Conservation (phyloP, 2,329 filamentous ascomycete species). For the Monilinia vaccinii-corymbosi region DNA sequence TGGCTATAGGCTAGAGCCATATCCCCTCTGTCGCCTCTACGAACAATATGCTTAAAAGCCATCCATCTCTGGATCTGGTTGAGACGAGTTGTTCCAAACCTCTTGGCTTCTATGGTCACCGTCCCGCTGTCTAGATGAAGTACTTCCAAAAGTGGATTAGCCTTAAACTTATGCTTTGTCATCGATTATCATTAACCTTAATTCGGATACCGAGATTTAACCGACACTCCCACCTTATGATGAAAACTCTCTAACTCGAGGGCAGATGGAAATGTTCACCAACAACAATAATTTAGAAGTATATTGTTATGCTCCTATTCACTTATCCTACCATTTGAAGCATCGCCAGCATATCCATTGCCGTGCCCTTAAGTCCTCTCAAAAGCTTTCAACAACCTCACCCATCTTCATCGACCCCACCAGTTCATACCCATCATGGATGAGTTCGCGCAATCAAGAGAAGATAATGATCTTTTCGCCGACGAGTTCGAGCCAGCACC, state of each 20-base stretch:
- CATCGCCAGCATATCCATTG: neutral
- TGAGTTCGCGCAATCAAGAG: slow-evolving; percentile 29
- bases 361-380: neutral
- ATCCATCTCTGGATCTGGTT: too few relatives aligned
- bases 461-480: slow-evolving; percentile 29
- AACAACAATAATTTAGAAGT: neutral
- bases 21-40: too few relatives aligned
- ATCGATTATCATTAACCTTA: neutral
- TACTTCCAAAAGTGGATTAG: too few relatives aligned
- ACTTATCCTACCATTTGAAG: neutral
- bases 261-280: neutral
- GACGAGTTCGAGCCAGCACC: slow-evolving; percentile 29
- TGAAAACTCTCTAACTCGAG: slow-evolving; percentile 1
- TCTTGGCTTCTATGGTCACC: too few relatives aligned
- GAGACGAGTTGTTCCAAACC: too few relatives aligned
- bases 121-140: too few relatives aligned
- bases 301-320: neutral
- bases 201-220: neutral
- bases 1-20: too few relatives aligned
- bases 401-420: neutral
- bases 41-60: too few relatives aligned
- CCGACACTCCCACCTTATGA: neutral
- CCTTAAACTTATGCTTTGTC: too few relatives aligned
- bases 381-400: neutral
- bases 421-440: slow-evolving; percentile 19